Conservation (phyloP, 371 early-diverging fungal genomes). For the Apophysomyces ossiformis region DNA sequence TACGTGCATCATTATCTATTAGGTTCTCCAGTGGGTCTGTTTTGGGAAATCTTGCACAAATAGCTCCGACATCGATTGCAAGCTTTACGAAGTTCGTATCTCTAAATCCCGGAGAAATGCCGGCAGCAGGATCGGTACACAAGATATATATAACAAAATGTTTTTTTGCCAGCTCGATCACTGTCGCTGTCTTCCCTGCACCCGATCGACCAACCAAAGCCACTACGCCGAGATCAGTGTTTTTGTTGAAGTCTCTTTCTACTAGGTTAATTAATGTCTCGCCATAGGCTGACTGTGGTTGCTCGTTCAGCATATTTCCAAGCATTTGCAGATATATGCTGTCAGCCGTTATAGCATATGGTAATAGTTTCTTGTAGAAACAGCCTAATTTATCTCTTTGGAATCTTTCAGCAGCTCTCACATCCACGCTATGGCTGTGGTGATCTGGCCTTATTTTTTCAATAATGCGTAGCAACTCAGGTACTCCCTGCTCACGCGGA, state of each 20-base stretch:
- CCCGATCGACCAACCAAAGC: slow-evolving; percentile 27
- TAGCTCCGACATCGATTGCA: neutral
- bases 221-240: slow-evolving; percentile 17
- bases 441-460: neutral
- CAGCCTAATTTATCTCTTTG: slow-evolving; percentile 5
- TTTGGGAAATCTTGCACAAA: neutral
- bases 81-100: neutral
- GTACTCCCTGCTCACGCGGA: slow-evolving; percentile 13
- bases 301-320: slow-evolving; percentile 22
- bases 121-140: slow-evolving; percentile 15
- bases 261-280: neutral
- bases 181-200: slow-evolving; percentile 29
- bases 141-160: slow-evolving; percentile 28
- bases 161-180: slow-evolving; percentile 22
- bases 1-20: neutral
- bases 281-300: slow-evolving; percentile 17
- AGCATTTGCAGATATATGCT: slow-evolving; percentile 26
- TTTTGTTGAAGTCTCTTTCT: neutral
- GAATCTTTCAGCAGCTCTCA: slow-evolving; percentile 17
- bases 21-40: neutral
- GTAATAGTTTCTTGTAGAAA: slow-evolving; percentile 17
- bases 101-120: neutral
- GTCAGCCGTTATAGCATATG: slow-evolving; percentile 11
- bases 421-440: neutral
- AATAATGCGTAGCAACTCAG: neutral